A percentile compares a stretch with the other conserved stretches of the same genome.
Evolutionary conservation across 306 rosid species (phyloP).

Genomic region (Lagenaria siceraria): DNA sequence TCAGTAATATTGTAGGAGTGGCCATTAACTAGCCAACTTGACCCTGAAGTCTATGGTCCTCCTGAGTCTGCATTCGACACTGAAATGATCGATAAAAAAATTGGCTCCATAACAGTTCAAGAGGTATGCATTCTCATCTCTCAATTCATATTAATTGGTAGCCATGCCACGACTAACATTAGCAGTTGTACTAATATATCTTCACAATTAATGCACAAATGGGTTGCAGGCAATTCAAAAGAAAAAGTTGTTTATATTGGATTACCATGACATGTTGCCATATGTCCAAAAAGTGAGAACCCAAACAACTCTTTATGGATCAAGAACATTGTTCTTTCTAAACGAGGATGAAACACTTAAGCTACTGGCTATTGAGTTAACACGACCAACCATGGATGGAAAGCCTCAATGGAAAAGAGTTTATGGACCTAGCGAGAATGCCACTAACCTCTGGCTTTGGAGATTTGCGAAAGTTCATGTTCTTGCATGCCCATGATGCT

Average conservation of each 20-base stretch:
- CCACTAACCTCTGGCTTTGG: slow-evolving; percentile 82
- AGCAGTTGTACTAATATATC: neutral
- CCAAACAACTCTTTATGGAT: slow-evolving; percentile 58
- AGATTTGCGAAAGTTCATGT: slow-evolving; percentile 75
- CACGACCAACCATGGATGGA: slow-evolving; percentile 51
- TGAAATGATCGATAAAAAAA: slow-evolving; percentile 14
- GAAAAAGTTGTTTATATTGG: slow-evolving; percentile 56
- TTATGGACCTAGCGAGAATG: slow-evolving; percentile 35
- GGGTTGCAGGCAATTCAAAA: slow-evolving; percentile 40
- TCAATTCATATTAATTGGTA: neutral
- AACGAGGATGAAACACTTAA: slow-evolving; percentile 36
- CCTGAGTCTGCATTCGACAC: slow-evolving; percentile 25
- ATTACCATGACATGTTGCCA: slow-evolving; percentile 70
- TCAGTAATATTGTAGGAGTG: slow-evolving; percentile 19
- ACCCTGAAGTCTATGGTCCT: slow-evolving; percentile 26
- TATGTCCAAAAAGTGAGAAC: slow-evolving; percentile 42
- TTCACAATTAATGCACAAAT: neutral
- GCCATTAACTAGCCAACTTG: slow-evolving; percentile 32
- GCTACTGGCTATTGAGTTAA: slow-evolving; percentile 60
- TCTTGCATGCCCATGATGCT: slow-evolving; percentile 71
- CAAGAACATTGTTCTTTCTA: slow-evolving; percentile 56
- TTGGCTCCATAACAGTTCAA: slow-evolving; percentile 20
- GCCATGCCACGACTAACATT: no score
- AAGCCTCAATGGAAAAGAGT: slow-evolving; percentile 67
- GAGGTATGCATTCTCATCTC: slow-evolving; percentile 6